Evolutionary conservation across 208 protist genomes (phyloP).

Genomic region (Leishmania arabica): DNA sequence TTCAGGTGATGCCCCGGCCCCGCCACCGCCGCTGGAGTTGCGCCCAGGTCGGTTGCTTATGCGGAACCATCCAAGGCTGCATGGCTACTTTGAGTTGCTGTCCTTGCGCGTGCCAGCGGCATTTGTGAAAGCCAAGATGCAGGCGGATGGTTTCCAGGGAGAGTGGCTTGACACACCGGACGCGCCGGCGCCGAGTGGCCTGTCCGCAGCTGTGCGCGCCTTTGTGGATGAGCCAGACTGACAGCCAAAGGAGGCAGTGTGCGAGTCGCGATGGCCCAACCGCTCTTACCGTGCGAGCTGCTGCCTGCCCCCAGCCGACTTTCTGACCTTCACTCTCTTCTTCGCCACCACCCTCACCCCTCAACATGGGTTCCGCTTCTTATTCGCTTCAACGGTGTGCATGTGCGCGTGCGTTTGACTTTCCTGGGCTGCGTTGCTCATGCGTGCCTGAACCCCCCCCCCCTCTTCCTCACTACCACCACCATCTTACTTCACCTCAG

Average conservation of each 20-base stretch:
- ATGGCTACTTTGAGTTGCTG: slow-evolving; percentile 72
- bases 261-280: background rate
- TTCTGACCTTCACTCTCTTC: background rate
- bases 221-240: slow-evolving; percentile 54
- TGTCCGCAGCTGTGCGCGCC: slow-evolving; percentile 30
- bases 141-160: slow-evolving; percentile 50
- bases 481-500: background rate
- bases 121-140: slow-evolving; percentile 64
- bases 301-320: background rate
- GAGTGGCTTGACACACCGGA: slow-evolving; percentile 73
- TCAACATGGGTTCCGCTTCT: background rate
- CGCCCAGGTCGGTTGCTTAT: slow-evolving; percentile 34
- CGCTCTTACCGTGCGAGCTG: background rate
- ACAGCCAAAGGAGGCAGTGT: background rate
- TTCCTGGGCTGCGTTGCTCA: background rate
- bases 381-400: no score
- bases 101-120: slow-evolving; percentile 45
- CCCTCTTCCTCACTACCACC: background rate
- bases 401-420: background rate
- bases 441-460: background rate
- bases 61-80: slow-evolving; percentile 51
- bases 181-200: slow-evolving; percentile 35
- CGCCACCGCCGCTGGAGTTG: slow-evolving; percentile 45
- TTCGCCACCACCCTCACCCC: background rate
- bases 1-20: slow-evolving; percentile 24